These are phyloP conservation scores for Fusarium brevicatenulatum DNA, from an alignment of 2,329 filamentous ascomycete genomes.

Conservation along the genomic window DNA sequence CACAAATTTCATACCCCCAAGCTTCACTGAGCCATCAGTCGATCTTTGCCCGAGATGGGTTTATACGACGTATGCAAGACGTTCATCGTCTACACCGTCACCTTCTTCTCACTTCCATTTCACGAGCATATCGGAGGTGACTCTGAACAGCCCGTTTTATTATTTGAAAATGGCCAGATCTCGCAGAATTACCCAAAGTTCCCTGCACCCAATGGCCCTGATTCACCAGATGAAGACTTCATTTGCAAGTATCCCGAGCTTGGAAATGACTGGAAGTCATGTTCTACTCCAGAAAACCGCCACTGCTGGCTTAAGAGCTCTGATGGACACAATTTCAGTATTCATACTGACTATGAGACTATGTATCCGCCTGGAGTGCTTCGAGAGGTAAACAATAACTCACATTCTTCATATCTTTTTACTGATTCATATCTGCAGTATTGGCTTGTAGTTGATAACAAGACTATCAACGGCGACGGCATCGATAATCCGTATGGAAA, in stretches of 20 bases:
- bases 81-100: background rate
- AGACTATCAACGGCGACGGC: conserved; percentile 7
- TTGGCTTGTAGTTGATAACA: background rate
- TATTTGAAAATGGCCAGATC: background rate
- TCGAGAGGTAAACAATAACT: background rate
- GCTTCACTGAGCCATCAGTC: background rate
- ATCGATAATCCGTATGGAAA: conserved; percentile 2
- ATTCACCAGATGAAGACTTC: background rate
- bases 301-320: conserved; percentile 8
- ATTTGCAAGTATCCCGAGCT: conserved; percentile 4
- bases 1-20: background rate
- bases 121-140: background rate
- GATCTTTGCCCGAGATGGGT: background rate
- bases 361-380: conserved; percentile 1
- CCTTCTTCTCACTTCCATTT: background rate
- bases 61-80: background rate
- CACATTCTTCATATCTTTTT: too few species aligned
- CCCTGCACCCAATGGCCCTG: conserved; percentile 7
- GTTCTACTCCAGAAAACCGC: background rate
- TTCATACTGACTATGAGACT: conserved; percentile 10
- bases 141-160: background rate
- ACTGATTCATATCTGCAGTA: background rate
- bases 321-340: background rate
- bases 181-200: background rate
- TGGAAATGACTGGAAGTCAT: conserved; percentile 4